Base-by-base conservation (phyloP, 768 basidiomycete genomes). In the Amanita fuliginea region DNA sequence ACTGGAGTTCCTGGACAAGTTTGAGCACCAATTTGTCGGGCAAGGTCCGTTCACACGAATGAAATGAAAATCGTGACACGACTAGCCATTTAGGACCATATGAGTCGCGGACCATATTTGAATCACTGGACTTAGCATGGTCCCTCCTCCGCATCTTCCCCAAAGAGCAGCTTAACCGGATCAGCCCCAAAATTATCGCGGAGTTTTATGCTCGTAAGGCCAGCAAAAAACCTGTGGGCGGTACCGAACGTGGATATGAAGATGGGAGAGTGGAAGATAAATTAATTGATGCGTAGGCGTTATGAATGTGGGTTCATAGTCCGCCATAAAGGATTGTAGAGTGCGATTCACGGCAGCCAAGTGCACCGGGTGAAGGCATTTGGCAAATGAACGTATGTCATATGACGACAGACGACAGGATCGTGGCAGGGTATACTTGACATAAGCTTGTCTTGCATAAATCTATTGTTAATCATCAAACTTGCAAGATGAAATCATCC, bases 71-170 rank as follows among this genome's bases (percentile, higher is more conserved):
- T 44, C 19, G 35, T 51, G 16, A n/a, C 35, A 32, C 37, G 43
- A 47, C 37, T 13, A 18, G 21, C 35, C 41, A 35, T 24, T 21
- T 46, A 94, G 91, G 92, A 49, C 77, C 89, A 24, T 95, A 95
- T 67, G 96, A 98, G 69, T 84, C 93, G 42, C 82, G 96, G 52
- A 90, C 89, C 46, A 86, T 99, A 68, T 96, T 96, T 63, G 95
- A 99, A 59, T 94, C 92, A 45, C 78, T 99, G 39, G 96, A 99
- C 69, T 75, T 98, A 49, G 96, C 93, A 18, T 99, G 96, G 96
- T 85, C 86, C 19, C 69, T 99, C 46, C 76, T 99, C 57, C 86
- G 96, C 57, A 95, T 95, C 63, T 99, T 98, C 88, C 96, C 96
- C 53, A 93, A 94, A 68, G 95, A 97, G 69, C 89, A 92, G 67